phyloP scores from a whole-genome alignment of 495 filamentous ascomycete genomes.

The Aspergillus steynii region DNA sequence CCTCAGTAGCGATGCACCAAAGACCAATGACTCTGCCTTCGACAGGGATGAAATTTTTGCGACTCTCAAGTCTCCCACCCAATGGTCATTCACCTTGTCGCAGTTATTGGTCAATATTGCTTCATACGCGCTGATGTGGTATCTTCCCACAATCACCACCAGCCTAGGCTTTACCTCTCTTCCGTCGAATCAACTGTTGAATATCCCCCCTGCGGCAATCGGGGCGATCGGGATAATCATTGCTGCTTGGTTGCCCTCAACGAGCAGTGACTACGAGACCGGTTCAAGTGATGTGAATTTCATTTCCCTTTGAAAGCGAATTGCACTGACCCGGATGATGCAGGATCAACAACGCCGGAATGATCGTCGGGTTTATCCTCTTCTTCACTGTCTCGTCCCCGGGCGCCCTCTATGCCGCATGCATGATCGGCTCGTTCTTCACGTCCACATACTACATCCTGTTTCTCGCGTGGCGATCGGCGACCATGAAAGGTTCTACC shows the following conservation, averaged over 20 bases:
- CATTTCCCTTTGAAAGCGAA: no score
- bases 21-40: slow-evolving; percentile 35
- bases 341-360: no score
- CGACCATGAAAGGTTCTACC: slow-evolving; percentile 30
- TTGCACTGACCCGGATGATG: no score
- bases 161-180: slow-evolving; percentile 33
- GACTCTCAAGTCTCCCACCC: slow-evolving; percentile 29
- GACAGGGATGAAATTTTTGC: slow-evolving; percentile 34
- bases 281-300: no score
- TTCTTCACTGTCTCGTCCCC: slow-evolving; percentile 20
- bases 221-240: slow-evolving; percentile 27
- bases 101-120: slow-evolving; percentile 33
- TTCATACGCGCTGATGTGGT: slow-evolving; percentile 30
- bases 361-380: not conserved
- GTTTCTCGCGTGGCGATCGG: slow-evolving; percentile 21
- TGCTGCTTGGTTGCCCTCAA: slow-evolving; percentile 18
- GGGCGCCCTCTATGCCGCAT: not conserved
- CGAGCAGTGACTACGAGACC: not conserved
- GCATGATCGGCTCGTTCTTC: not conserved
- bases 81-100: slow-evolving; percentile 32
- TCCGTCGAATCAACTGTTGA: slow-evolving; percentile 33
- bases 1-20: slow-evolving; percentile 39
- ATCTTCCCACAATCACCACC: slow-evolving; percentile 32
- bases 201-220: slow-evolving; percentile 28
- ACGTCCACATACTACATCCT: not conserved